Evolutionary conservation across 306 rosid species (phyloP).

Genomic region (Begonia peltatifolia): DNA sequence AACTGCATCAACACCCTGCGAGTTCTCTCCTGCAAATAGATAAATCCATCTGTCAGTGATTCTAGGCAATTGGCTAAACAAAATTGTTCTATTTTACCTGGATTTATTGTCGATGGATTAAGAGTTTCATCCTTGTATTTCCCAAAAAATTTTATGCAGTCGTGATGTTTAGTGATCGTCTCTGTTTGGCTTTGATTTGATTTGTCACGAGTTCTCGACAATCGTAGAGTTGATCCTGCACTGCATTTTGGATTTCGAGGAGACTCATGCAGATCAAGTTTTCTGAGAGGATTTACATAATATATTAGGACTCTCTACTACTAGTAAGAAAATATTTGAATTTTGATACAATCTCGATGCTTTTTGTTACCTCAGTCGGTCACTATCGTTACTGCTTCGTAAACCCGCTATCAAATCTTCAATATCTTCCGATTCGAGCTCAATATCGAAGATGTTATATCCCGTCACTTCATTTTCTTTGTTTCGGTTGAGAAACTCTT

Average conservation of each 20-base stretch:
- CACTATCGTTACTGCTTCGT: conserved; percentile 42
- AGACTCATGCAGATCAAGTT: conserved; percentile 11
- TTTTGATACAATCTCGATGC: no score
- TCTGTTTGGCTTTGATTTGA: conserved; percentile 29
- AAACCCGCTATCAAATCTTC: conserved; percentile 56
- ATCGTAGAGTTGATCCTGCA: conserved; percentile 63
- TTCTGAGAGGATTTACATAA: conserved; percentile 32
- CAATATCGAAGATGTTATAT: conserved; percentile 37
- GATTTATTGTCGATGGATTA: no score
- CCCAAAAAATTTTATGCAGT: no score
- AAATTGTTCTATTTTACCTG: no score
- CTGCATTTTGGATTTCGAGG: conserved; percentile 41
- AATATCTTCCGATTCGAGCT: conserved; percentile 62
- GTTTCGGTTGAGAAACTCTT: conserved; percentile 67
- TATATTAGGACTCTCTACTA: no score
- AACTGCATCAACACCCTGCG: conserved; percentile 33
- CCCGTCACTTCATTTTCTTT: conserved; percentile 51
- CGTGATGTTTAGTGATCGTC: conserved; percentile 1
- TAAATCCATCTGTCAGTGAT: no score
- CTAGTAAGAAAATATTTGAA: no score
- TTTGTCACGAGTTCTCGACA: conserved; percentile 32
- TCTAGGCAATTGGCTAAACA: no score
- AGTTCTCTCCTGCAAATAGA: conserved; percentile 28
- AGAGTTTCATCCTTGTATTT: no score
- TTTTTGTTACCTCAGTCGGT: conserved; percentile 36